A percentile compares a stretch with the other conserved stretches of the same genome.
These are phyloP conservation scores for Saprolegnia diclina DNA, from an alignment of 352 stramenopile genomes.

Conservation along the genomic window DNA sequence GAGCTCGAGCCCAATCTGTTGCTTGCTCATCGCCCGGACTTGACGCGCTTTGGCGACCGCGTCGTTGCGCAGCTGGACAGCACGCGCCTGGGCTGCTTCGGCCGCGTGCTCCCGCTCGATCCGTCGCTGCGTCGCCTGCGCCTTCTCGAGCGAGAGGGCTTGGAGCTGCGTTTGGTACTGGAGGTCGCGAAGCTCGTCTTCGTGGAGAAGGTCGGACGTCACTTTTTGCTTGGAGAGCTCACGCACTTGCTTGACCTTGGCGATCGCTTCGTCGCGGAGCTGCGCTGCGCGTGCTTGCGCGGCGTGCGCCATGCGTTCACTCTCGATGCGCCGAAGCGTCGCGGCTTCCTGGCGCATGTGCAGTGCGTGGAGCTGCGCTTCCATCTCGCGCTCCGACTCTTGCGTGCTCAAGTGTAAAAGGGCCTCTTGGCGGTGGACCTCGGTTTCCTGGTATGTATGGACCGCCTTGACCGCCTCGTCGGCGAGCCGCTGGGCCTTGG, in stretches of 20 bases:
- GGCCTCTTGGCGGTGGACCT: conserved; percentile 45
- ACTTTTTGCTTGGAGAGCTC: conserved; percentile 60
- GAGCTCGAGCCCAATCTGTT: not conserved
- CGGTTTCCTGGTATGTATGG: conserved; percentile 49
- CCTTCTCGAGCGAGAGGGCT: conserved; percentile 48
- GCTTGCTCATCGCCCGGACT: not conserved
- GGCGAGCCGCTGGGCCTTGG: conserved; percentile 45
- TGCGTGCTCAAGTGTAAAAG: conserved; percentile 38
- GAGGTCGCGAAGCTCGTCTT: conserved; percentile 49
- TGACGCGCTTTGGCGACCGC: conserved; percentile 28
- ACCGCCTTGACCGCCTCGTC: conserved; percentile 55
- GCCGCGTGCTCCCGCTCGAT: conserved; percentile 47
- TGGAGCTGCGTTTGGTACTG: conserved; percentile 41
- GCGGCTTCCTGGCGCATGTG: conserved; percentile 59
- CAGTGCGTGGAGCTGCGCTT: conserved; percentile 38
- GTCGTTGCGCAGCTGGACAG: conserved; percentile 44
- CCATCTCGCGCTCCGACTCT: conserved; percentile 39
- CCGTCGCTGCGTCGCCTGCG: conserved; percentile 32
- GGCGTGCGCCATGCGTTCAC: conserved; percentile 50
- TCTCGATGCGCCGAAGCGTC: conserved; percentile 51
- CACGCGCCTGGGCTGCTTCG: conserved; percentile 45
- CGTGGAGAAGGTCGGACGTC: conserved; percentile 49
- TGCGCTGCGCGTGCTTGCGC: conserved; percentile 48
- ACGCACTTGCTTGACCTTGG: conserved; percentile 59
- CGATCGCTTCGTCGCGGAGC: conserved; percentile 54